phyloP scores from a whole-genome alignment of 2,329 filamentous ascomycete genomes.

The Fusarium mangiferae region DNA sequence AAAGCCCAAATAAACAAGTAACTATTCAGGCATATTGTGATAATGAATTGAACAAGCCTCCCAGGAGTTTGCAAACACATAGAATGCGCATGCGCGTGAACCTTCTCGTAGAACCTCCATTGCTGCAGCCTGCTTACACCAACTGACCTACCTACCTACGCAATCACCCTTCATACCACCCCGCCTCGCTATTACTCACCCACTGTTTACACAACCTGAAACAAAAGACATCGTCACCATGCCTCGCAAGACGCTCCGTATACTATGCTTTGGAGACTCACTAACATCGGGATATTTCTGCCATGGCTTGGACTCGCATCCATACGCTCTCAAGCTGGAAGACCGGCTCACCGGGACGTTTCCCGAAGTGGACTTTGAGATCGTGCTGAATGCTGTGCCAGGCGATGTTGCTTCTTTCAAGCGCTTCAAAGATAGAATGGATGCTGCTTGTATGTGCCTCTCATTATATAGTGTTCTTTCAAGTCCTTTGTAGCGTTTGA shows the following conservation, averaged over 20 bases:
- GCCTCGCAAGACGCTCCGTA: slow-evolving; percentile 55
- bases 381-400: slow-evolving; percentile 61
- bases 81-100: neutral
- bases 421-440: slow-evolving; percentile 47
- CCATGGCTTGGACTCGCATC: slow-evolving; percentile 57
- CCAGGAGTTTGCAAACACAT: neutral
- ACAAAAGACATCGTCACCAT: slow-evolving; percentile 26
- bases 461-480: neutral
- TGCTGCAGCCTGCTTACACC: slow-evolving; percentile 27
- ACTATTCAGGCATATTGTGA: neutral
- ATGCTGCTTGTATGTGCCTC: slow-evolving; percentile 48
- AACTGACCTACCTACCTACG: neutral
- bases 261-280: slow-evolving; percentile 74
- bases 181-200: slow-evolving; percentile 4
- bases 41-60: no score
- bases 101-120: neutral
- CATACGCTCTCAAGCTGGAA: slow-evolving; percentile 63
- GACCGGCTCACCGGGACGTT: slow-evolving; percentile 59
- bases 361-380: slow-evolving; percentile 53
- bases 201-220: neutral
- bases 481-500: neutral
- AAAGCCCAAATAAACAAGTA: neutral
- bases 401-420: slow-evolving; percentile 60
- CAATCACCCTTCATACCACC: slow-evolving; percentile 6
- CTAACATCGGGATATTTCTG: slow-evolving; percentile 67